phyloP scores from a whole-genome alignment of 257 asterid genomes.

The Scutellaria galericulata region DNA sequence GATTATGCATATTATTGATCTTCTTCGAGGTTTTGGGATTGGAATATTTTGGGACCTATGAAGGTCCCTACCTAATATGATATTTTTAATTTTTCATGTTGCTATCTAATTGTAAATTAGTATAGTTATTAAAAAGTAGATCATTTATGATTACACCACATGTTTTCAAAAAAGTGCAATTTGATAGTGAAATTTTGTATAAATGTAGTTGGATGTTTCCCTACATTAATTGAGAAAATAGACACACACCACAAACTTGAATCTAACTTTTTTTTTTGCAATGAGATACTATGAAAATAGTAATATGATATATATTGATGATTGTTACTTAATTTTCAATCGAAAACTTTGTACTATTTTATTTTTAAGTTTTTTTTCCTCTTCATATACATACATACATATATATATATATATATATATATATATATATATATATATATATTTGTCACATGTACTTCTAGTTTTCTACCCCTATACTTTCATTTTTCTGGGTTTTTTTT shows the following conservation, averaged over 20 bases:
- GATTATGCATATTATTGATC: no score
- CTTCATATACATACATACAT: no score
- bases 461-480: no score
- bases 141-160: not conserved
- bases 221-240: constrained; percentile 10
- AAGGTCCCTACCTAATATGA: not conserved
- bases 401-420: no score
- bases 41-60: not conserved
- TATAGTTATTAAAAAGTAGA: not conserved
- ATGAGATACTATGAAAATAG: no score
- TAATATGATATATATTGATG: no score
- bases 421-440: no score
- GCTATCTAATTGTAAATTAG: not conserved
- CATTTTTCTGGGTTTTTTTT: no score
- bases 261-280: not conserved
- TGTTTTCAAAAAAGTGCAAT: not conserved
- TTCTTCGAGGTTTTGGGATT: not conserved
- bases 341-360: no score
- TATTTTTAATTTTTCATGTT: not conserved
- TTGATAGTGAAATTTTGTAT: not conserved
- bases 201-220: not conserved
- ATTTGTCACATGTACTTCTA: no score
- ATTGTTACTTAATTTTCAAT: no score
- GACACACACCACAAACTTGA: not conserved
- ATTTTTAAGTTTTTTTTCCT: no score